Base-by-base conservation (phyloP, 176 grass and related monocot genomes). In the Luzula sylvatica region DNA sequence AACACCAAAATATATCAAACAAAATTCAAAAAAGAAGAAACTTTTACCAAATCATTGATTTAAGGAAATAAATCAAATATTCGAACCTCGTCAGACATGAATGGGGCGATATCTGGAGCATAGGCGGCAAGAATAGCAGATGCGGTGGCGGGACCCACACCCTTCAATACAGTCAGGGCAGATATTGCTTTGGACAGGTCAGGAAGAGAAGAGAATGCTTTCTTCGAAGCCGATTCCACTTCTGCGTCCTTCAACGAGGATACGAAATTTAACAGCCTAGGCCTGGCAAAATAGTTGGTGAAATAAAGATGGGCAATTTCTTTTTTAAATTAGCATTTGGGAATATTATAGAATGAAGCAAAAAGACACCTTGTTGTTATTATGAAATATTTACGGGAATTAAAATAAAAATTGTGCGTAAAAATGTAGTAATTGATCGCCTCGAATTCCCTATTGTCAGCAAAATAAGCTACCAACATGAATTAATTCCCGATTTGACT, bases 31-130 rank as follows among this genome's bases (percentile, higher is more conserved):
- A 38, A 58, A 12, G 23, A 65, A 3, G 32, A 42, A 76, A 24
- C 39, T 39, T 11, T 21, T 13, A 8, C 19, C 15, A 53, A 57
- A 71, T 42, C 25, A 11, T 52, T 13, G 24, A 45, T 27, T 6
- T 23, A 14, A 73, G 51, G 44, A 13, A 16, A 42, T 42, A 11
- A 75, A 12, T 30, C 2, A 32, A 20, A 43, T 17, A 51, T 73
- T n/a, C 40, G 48, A 52, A 95, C 90, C 85, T 88, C 84, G 23
- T 95, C 90, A 0, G 83, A 88, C 83, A 95, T 95, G 63, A 95
- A 88, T 4, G 90, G 77, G 0, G 74, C 77, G 7, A 74, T 71
- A 52, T 88, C 70, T 8, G 80, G 83, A 15, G 80, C 77, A 57
- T 78, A 95, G 19, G 70, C 71, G 1, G 90, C 90, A 2, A 95